Base-by-base conservation (phyloP, 2,329 filamentous ascomycete species). In the Fusarium lateritium region DNA sequence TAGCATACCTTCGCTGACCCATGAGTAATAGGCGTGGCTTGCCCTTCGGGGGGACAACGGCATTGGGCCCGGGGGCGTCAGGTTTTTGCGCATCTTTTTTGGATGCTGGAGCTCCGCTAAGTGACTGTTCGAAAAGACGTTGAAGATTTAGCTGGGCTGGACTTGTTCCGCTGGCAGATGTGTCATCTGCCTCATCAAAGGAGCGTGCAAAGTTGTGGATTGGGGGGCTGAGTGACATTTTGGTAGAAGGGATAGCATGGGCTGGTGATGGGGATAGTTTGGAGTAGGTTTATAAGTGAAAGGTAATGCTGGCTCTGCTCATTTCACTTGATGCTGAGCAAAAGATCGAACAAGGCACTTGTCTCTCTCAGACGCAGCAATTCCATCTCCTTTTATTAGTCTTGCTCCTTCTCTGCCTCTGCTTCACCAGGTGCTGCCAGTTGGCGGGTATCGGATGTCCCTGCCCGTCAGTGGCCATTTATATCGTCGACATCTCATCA, bases 21-120 rank as follows among this genome's bases (percentile, higher is more conserved):
- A 99, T 98, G 70, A 99, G 84, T 58, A 99, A 83, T 54, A 99
- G 82, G 73, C 94, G 89, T 34, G 96, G 96, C 79, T 96, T 97
- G 80, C 86, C 86, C 75, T 90, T 90, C 28, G 83, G 80, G 22
- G 85, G 80, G 55, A 80, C 79, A 14, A 47, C 43, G 46, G 82
- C 76, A n/a, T 79, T 65, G 31, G 58, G 77, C 10, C 64, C 77
- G n/a, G 81, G 78, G 47, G 85, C 84, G 17, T 78, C 77, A 49
- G 80, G 78, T 65, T 84, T 85, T 43, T 77, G 73, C 46, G 79
- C 83, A 80, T 88, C 81, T 57, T 84, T 83, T 66, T 81, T 84
- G 53, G 84, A 82, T 38, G 83, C 78, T 75, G 84, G 82, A 44
- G 84, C 79, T 76, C 81, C 83, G 72, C 83, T 80, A 62, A 82